Conservation (phyloP, 78 protist species). For the Speleostelium caveatum region DNA sequence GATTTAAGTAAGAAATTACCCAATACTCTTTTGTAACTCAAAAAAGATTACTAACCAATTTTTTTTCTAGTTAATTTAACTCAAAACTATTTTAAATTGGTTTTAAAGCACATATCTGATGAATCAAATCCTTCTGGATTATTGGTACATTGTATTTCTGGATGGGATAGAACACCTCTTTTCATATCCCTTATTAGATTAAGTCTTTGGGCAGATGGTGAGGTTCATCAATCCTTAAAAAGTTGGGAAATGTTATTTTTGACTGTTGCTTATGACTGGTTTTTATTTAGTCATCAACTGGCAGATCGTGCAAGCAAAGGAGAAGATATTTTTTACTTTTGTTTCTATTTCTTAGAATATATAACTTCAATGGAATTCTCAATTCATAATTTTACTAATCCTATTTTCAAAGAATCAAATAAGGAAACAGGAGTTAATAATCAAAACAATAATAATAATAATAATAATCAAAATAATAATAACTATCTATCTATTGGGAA, state of each 20-base stretch:
- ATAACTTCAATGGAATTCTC: conserved; percentile 64
- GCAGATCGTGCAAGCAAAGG: conserved; percentile 48
- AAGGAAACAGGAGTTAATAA: background rate
- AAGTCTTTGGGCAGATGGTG: conserved; percentile 92
- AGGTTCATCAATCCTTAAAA: conserved; percentile 73
- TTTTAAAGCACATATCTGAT: conserved; percentile 46
- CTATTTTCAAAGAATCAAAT: too few relatives aligned
- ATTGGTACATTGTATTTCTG: conserved; percentile 93
- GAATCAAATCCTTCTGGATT: conserved; percentile 73
- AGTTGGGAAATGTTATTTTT: conserved; percentile 84
- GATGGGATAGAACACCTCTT: conserved; percentile 94
- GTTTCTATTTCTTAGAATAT: conserved; percentile 76
- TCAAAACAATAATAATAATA: too few relatives aligned
- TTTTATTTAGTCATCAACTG: conserved; percentile 83
- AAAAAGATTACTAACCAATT: background rate
- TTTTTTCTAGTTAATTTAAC: conserved; percentile 40
- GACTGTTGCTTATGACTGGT: conserved; percentile 92
- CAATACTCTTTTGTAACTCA: background rate
- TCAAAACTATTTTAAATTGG: conserved; percentile 58
- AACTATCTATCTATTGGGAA: background rate
- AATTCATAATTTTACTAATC: conserved; percentile 28
- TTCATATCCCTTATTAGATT: conserved; percentile 87
- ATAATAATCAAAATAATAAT: too few relatives aligned
- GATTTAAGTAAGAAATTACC: conserved; percentile 45
- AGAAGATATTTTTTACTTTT: conserved; percentile 85